A percentile compares a stretch with the other conserved stretches of the same genome.
Evolutionary conservation across 2,329 filamentous ascomycete species (phyloP).

Genomic region (Aspergillus clavatus): DNA sequence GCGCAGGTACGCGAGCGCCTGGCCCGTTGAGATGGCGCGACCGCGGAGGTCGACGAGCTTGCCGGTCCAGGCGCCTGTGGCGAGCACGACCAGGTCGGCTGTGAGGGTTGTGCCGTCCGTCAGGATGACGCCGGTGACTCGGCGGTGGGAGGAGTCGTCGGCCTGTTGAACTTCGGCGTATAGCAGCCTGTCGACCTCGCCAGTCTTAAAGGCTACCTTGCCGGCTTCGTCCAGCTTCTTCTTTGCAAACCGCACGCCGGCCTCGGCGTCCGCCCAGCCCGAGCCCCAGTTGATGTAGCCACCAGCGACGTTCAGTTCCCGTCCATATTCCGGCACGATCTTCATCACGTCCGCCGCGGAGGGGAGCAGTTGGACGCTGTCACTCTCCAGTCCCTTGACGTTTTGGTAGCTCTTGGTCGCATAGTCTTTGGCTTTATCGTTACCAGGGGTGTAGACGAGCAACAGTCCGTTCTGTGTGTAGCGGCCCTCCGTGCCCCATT

Average conservation of each 20-base stretch:
- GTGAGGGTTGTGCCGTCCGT: slow-evolving; percentile 46
- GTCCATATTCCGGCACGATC: slow-evolving; percentile 33
- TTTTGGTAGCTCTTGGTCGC: slow-evolving; percentile 39
- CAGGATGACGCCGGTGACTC: slow-evolving; percentile 49
- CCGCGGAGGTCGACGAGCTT: slow-evolving; percentile 72
- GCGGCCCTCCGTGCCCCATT: slow-evolving; percentile 41
- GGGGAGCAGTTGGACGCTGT: slow-evolving; percentile 32
- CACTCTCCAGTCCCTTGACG: slow-evolving; percentile 32
- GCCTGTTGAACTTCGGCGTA: slow-evolving; percentile 16
- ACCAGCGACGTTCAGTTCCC: slow-evolving; percentile 31
- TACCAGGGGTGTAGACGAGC: slow-evolving; percentile 34
- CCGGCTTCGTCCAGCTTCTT: slow-evolving; percentile 32
- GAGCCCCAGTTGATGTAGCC: slow-evolving; percentile 46
- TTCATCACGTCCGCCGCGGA: slow-evolving; percentile 31
- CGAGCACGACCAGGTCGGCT: slow-evolving; percentile 72
- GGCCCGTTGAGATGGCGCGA: slow-evolving; percentile 73
- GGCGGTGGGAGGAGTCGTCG: slow-evolving; percentile 4
- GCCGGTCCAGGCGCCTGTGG: slow-evolving; percentile 83
- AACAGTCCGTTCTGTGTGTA: slow-evolving; percentile 43
- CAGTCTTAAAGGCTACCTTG: slow-evolving; percentile 34
- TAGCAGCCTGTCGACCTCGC: slow-evolving; percentile 34
- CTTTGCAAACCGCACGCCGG: slow-evolving; percentile 37
- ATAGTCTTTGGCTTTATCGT: slow-evolving; percentile 31
- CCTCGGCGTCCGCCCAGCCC: slow-evolving; percentile 44
- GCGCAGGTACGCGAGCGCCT: slow-evolving; percentile 71